These are phyloP conservation scores for Cladorrhinum sp. DNA, from an alignment of 2,329 filamentous ascomycete genomes.

Conservation along the genomic window DNA sequence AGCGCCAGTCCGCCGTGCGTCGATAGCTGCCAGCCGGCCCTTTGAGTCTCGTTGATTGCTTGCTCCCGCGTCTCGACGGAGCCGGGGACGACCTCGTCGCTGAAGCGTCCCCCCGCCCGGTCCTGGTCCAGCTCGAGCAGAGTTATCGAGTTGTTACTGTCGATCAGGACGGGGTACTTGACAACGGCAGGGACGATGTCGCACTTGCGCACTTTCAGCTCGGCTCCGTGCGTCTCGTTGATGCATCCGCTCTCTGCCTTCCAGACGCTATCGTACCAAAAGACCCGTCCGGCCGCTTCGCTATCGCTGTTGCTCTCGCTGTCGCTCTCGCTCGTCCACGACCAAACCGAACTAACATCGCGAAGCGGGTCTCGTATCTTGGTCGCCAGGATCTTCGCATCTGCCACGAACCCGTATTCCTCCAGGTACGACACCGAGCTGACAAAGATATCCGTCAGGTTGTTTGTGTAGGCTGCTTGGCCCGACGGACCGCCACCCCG, in stretches of 20 bases:
- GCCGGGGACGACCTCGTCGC: background rate
- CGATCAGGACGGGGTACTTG: background rate
- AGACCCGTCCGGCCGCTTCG: background rate
- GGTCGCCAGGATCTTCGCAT: background rate
- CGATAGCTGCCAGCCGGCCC: background rate
- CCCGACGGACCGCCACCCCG: background rate
- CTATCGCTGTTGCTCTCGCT: background rate
- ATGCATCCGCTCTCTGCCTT: background rate
- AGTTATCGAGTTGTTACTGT: background rate
- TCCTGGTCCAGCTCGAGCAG: background rate
- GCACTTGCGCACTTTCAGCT: background rate
- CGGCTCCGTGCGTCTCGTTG: background rate
- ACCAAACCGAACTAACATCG: background rate
- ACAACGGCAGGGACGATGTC: background rate
- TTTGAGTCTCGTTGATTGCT: background rate
- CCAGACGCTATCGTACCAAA: background rate
- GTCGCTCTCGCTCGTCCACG: background rate
- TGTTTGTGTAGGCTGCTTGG: background rate
- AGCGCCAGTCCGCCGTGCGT: background rate
- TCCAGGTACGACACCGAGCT: background rate
- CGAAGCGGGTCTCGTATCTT: background rate
- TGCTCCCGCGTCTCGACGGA: background rate
- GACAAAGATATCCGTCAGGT: background rate
- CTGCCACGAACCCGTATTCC: background rate
- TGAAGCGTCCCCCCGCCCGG: too few relatives aligned